Percentiles rank a stretch among this genome's conserved stretches.
Evolutionary conservation across 164 flowering plant genomes (phyloP).

Genomic region (Litsea cubeba): DNA sequence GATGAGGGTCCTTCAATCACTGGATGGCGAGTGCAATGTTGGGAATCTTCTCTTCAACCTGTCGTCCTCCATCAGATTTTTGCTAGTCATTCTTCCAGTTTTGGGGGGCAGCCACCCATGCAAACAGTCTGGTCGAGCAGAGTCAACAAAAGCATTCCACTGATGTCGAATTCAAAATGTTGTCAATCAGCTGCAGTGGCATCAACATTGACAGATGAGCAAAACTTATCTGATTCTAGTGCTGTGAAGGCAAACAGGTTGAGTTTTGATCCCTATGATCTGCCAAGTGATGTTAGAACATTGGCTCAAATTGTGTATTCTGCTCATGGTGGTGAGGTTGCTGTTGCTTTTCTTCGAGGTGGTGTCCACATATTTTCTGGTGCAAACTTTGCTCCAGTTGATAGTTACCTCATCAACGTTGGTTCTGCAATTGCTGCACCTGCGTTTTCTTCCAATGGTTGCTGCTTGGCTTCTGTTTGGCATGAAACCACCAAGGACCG

Average conservation of each 20-base stretch:
- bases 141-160: constrained; percentile 80
- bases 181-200: constrained; percentile 36
- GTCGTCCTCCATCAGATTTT: constrained; percentile 96
- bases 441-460: constrained; percentile 94
- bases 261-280: constrained; percentile 85
- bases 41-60: constrained; percentile 96
- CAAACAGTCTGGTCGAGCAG: constrained; percentile 97
- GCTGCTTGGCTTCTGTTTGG: constrained; percentile 97
- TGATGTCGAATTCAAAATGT: constrained; percentile 53
- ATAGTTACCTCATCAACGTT: constrained; percentile 78
- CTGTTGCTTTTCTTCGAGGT: constrained; percentile 90
- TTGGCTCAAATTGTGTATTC: constrained; percentile 93
- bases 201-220: constrained; percentile 35
- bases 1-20: constrained; percentile 99
- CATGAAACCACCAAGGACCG: constrained; percentile 74
- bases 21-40: constrained; percentile 99
- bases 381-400: constrained; percentile 77
- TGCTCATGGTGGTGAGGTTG: constrained; percentile 98
- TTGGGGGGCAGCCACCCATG: constrained; percentile 90
- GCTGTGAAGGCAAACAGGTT: constrained; percentile 48
- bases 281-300: constrained; percentile 90
- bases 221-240: constrained; percentile 37
- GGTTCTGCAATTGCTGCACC: constrained; percentile 96
- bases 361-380: constrained; percentile 95
- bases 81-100: constrained; percentile 82